Conservation (phyloP, 345 rosid genomes). For the Microthlaspi erraticum region DNA sequence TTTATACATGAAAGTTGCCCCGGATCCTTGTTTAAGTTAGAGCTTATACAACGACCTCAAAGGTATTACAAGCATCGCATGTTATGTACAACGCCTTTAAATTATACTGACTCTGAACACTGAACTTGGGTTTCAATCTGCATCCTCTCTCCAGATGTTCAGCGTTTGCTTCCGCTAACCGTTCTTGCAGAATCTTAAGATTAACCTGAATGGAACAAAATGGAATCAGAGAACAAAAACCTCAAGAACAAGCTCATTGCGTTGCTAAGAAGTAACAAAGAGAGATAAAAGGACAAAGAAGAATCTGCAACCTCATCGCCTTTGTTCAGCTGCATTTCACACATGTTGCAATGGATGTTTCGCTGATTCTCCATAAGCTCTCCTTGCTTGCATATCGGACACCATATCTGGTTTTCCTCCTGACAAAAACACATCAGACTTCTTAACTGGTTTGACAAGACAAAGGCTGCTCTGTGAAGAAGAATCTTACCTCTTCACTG, state of each 20-base stretch:
- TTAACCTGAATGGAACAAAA: constrained; percentile 53
- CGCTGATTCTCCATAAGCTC: constrained; percentile 65
- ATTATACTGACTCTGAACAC: constrained; percentile 53
- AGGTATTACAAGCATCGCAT: constrained; percentile 67
- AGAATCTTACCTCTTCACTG: constrained; percentile 54
- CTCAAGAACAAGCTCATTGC: not conserved
- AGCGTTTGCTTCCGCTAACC: constrained; percentile 65
- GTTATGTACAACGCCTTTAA: constrained; percentile 77
- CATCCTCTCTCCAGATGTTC: constrained; percentile 84
- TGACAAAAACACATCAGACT: constrained; percentile 16
- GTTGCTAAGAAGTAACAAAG: not conserved
- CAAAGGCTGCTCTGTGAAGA: not conserved
- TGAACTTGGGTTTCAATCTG: constrained; percentile 66
- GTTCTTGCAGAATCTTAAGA: constrained; percentile 53
- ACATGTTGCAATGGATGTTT: constrained; percentile 62
- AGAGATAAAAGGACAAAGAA: not conserved
- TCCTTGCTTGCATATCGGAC: constrained; percentile 89
- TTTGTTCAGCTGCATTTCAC: constrained; percentile 73
- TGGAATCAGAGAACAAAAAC: not conserved
- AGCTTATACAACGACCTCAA: constrained; percentile 66
- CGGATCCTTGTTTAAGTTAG: not conserved
- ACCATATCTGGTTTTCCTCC: constrained; percentile 71
- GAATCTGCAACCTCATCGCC: constrained; percentile 58
- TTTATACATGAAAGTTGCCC: constrained; percentile 3
- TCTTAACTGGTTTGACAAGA: constrained; percentile 13